Evolutionary conservation across 2,329 filamentous ascomycete species (phyloP).

Genomic region (Trichophyton rubrum): DNA sequence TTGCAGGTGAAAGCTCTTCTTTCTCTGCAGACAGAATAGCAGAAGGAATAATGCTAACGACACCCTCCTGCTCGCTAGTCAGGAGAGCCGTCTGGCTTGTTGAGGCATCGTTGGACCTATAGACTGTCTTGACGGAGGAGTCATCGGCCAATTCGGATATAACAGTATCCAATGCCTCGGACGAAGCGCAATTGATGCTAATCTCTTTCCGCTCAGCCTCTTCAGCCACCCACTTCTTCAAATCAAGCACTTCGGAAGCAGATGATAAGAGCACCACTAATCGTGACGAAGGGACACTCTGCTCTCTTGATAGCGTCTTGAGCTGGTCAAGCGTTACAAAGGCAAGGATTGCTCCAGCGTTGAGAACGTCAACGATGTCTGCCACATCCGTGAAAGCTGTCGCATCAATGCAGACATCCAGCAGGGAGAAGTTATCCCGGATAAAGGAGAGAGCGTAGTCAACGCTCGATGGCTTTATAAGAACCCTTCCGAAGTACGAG

Average conservation of each 20-base stretch:
- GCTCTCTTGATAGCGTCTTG: constrained; percentile 38
- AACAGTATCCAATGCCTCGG: constrained; percentile 20
- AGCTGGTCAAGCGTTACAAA: constrained; percentile 66
- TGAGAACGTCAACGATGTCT: constrained; percentile 67
- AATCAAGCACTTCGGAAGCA: constrained; percentile 25
- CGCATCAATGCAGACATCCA: constrained; percentile 63
- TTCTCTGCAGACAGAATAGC: constrained; percentile 55
- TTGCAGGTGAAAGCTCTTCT: constrained; percentile 50
- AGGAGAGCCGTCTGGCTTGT: constrained; percentile 38
- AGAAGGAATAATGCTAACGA: constrained; percentile 64
- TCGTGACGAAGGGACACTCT: constrained; percentile 42
- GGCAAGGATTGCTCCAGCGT: constrained; percentile 71
- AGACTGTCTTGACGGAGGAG: constrained; percentile 27
- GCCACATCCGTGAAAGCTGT: constrained; percentile 55
- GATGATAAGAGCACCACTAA: constrained; percentile 43
- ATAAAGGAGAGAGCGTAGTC: constrained; percentile 40
- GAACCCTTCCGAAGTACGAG: constrained; percentile 47
- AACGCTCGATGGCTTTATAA: constrained; percentile 38
- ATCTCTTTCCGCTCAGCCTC: constrained; percentile 26
- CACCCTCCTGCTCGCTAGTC: constrained; percentile 36
- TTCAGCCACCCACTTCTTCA: constrained; percentile 30
- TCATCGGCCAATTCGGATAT: constrained; percentile 26
- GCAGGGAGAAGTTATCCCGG: constrained; percentile 42
- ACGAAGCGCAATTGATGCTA: constrained; percentile 20
- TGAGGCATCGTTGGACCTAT: constrained; percentile 25